A percentile compares a stretch with the other conserved stretches of the same genome.
These are phyloP conservation scores for Harrya chromipes DNA, from an alignment of 768 basidiomycete genomes.

Conservation along the genomic window DNA sequence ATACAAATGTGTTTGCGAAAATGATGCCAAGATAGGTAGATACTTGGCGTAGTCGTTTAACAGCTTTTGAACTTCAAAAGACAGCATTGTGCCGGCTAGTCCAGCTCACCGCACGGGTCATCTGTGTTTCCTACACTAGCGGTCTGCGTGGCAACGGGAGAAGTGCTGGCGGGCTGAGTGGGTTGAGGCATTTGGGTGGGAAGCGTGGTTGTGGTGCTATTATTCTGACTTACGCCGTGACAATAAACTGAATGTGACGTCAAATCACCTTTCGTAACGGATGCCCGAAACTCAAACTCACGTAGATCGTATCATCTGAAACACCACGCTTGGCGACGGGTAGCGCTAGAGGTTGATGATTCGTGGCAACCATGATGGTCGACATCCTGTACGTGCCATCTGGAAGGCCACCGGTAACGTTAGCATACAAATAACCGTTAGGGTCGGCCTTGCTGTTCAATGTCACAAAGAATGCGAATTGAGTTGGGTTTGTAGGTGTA, in stretches of 20 bases:
- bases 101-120: too few species aligned
- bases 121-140: not conserved
- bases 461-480: conserved; percentile 60
- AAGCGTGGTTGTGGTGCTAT: conserved; percentile 10
- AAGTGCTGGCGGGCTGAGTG: not conserved
- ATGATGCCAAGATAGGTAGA: not conserved
- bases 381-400: conserved; percentile 49
- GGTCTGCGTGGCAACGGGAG: conserved; percentile 1
- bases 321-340: conserved; percentile 39
- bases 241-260: conserved; percentile 25
- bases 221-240: conserved; percentile 11
- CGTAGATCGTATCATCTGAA: conserved; percentile 42
- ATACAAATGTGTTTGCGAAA: conserved; percentile 11
- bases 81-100: too few species aligned
- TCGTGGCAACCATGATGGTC: conserved; percentile 43
- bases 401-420: conserved; percentile 51
- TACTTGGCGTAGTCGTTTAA: conserved; percentile 12
- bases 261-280: not conserved
- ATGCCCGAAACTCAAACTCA: conserved; percentile 16
- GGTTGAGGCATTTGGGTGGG: not conserved
- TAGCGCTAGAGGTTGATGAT: conserved; percentile 41
- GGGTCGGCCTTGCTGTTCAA: conserved; percentile 43
- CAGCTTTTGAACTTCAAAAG: not conserved
- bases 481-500: conserved; percentile 43
- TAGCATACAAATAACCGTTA: conserved; percentile 44